Conservation (phyloP, 2,329 filamentous ascomycete genomes). For the Alternaria hordeiaustralica region DNA sequence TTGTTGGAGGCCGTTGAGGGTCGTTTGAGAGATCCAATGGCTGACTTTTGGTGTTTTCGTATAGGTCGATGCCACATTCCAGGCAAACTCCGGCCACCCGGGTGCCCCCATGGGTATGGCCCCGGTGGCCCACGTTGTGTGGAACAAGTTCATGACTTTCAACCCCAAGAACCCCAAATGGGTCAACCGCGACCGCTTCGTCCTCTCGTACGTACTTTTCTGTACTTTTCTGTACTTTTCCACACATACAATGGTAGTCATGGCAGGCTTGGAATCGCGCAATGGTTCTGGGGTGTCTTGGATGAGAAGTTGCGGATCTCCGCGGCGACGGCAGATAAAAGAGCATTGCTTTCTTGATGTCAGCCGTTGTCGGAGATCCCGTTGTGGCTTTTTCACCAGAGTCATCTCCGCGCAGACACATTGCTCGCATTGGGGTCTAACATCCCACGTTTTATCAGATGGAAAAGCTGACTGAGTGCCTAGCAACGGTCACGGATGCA, state of each 20-base stretch:
- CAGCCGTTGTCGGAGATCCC: not conserved
- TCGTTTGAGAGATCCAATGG: slow-evolving; percentile 28
- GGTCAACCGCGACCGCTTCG: slow-evolving; percentile 97
- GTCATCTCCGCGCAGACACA: not conserved
- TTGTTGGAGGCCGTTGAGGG: not conserved
- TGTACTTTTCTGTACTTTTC: slow-evolving; percentile 50
- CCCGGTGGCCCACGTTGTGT: slow-evolving; percentile 93
- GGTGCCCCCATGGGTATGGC: slow-evolving; percentile 98
- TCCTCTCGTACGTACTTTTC: slow-evolving; percentile 83
- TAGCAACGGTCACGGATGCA: slow-evolving; percentile 98
- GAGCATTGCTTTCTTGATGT: slow-evolving; percentile 7
- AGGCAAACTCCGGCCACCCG: slow-evolving; percentile 97
- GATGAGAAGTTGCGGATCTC: slow-evolving; percentile 20
- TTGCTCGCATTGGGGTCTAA: not conserved
- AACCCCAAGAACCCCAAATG: slow-evolving; percentile 99
- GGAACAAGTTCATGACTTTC: slow-evolving; percentile 99
- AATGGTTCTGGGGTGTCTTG: slow-evolving; percentile 1
- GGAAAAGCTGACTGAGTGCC: not conserved
- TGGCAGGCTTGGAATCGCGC: not conserved
- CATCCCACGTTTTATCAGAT: not conserved
- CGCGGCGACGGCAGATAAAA: slow-evolving; percentile 16
- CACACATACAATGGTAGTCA: not conserved
- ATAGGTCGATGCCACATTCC: slow-evolving; percentile 94
- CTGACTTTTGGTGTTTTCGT: slow-evolving; percentile 39
- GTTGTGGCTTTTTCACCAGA: not conserved